These are phyloP conservation scores for Taphrina populina DNA, from an alignment of 1,139 yeast species.

Conservation along the genomic window DNA sequence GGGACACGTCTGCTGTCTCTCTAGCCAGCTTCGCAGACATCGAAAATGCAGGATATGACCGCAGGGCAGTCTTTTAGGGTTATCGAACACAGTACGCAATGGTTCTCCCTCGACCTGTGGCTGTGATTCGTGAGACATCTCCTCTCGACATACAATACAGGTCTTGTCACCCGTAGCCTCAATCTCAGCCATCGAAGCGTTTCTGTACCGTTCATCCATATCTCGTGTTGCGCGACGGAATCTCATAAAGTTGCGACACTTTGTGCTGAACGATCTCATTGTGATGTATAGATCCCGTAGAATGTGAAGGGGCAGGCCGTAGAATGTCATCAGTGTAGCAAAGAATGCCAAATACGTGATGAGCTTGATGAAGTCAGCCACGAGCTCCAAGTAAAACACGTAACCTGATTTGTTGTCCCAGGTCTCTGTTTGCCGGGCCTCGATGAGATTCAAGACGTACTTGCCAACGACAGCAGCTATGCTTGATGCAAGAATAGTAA, in stretches of 20 bases:
- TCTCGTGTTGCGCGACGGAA: constrained; percentile 63
- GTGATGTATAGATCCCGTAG: constrained; percentile 66
- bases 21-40: constrained; percentile 90
- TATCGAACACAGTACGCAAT: constrained; percentile 48
- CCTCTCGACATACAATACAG: constrained; percentile 84
- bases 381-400: constrained; percentile 36
- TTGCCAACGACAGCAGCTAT: constrained; percentile 54
- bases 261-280: constrained; percentile 52
- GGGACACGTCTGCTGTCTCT: constrained; percentile 87
- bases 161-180: constrained; percentile 64
- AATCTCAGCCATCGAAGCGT: constrained; percentile 56
- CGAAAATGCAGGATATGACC: constrained; percentile 88
- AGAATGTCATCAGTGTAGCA: constrained; percentile 51
- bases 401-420: constrained; percentile 37
- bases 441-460: constrained; percentile 58
- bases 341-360: constrained; percentile 56
- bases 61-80: constrained; percentile 76
- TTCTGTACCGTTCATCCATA: constrained; percentile 60
- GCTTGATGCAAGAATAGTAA: constrained; percentile 63
- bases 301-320: constrained; percentile 62
- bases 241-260: constrained; percentile 55
- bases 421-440: constrained; percentile 56
- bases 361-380: constrained; percentile 45
- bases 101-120: constrained; percentile 41
- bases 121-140: constrained; percentile 52